Conservation (phyloP, 805 yeast genomes). For the Metschnikowia kunwiensis region DNA sequence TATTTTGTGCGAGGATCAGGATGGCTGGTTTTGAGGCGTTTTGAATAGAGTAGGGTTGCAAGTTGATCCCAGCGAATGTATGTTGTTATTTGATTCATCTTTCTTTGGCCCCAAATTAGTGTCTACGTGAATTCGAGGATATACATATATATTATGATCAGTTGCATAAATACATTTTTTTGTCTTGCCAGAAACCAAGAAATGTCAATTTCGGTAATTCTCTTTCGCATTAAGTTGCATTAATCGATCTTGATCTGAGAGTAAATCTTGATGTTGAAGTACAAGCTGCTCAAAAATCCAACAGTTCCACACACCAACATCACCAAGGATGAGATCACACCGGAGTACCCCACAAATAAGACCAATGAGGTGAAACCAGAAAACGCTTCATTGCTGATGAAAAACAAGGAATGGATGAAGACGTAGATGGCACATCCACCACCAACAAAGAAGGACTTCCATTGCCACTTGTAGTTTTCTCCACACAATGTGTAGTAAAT, state of each 20-base stretch:
- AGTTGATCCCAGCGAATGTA: too few relatives aligned
- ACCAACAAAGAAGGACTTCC: constrained; percentile 84
- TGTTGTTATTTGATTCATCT: too few relatives aligned
- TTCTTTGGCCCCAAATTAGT: too few relatives aligned
- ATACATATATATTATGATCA: too few relatives aligned
- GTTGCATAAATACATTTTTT: too few relatives aligned
- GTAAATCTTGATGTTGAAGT: constrained; percentile 76
- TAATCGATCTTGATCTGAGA: constrained; percentile 81
- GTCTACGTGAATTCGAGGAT: too few relatives aligned
- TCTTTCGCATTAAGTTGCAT: too few relatives aligned
- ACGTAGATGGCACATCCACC: constrained; percentile 88
- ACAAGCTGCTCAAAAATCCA: constrained; percentile 73
- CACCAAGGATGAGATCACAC: constrained; percentile 62
- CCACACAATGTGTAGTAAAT: constrained; percentile 81
- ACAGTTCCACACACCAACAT: constrained; percentile 85
- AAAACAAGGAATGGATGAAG: constrained; percentile 69
- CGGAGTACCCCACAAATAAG: constrained; percentile 79
- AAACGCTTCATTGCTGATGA: constrained; percentile 61
- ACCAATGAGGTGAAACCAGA: constrained; percentile 75
- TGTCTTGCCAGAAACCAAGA: too few relatives aligned
- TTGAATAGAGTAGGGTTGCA: too few relatives aligned
- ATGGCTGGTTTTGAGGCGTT: constrained; percentile 42
- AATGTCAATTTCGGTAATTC: too few relatives aligned
- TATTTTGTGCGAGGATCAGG: constrained; percentile 29
- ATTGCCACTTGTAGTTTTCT: constrained; percentile 96